Evolutionary conservation across 176 grass and related monocot genomes (phyloP), one percentile per base, ranked within the genome.

Genomic region (Olyra latifolia): DNA sequence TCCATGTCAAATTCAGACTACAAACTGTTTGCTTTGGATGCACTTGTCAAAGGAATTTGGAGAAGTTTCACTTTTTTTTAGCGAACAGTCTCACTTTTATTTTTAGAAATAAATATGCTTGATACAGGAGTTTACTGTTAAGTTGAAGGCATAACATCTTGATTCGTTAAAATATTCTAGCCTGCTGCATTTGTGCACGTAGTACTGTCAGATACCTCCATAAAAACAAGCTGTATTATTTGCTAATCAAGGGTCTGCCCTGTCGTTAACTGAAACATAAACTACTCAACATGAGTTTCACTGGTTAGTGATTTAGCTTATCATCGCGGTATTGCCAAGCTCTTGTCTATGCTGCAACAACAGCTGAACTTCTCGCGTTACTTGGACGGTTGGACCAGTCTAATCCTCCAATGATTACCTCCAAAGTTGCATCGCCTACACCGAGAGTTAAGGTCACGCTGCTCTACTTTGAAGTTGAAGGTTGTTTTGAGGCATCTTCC

Each of bases 231-330:
- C 59, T 66, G 24, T 45, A 20, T 75, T 55, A 81, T 81, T 71
- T 77, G 47, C 16, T 88, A 45, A 54, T 69, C 52, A n/a, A 69
- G 43, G 81, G 15, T 76, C 70, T 65, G 47, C 52, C 44, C 22
- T 58, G 13, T 45, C 12, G 2, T 77, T 78, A 72, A 48, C 76
- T 9, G 54, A 80, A 80, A 63, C 71, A 52, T 64, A 81, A 75
- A 62, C 25, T 63, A 62, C 71, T 64, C 55, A 39, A 76, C 82
- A 76, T 85, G 81, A 75, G 63, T 85, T 80, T 39, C 46, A 46
- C 45, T 64, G 71, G 77, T 85, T 69, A 89, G 69, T 60, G 10
- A 58, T 74, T 76, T 35, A 68, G 77, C 81, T 62, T 23, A 69
- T 30, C 61, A 42, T 72, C 3, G 47, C 7, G 8, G 47, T 45